Base-by-base conservation (phyloP, 2,329 filamentous ascomycete species). In the Herpotrichia juniperi region DNA sequence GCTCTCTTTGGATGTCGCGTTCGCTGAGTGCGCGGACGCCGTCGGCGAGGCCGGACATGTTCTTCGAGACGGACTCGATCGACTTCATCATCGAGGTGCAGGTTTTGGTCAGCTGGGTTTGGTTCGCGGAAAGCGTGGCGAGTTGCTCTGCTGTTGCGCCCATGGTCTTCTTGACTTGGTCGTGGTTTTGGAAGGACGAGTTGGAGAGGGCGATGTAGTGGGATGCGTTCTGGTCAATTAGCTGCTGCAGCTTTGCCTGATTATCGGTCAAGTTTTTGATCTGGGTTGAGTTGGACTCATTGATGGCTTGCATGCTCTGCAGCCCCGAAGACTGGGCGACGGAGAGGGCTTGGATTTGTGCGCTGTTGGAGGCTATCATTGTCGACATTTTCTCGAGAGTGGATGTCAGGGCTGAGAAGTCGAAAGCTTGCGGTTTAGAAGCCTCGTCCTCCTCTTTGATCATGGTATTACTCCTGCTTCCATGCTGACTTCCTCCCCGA, bases 201-300 rank as follows among this genome's bases (percentile, higher is more conserved):
- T 73, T 73, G 0, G 69, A 66, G 1, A 73, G 61, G 5, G 69
- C 69, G 17, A 73, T 67, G 49, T 72, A 70, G 53, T 73, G 69
- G 0, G 67, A 65, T 6, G 69, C 67, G 17, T 73, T 73, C 43
- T 71, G 59, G 30, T 63, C 64, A 22, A 72, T 60, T 2, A 72
- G 57, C 0, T 54, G 24, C 42, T 72, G 68, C 1, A 73, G 58
- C 35, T 64, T 69, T 5, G 62, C 55, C 48, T 72, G 69, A 9
- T 61, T 58, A 30, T 68, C 67, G 2, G 68, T 62, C 1, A 73
- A 64, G 2, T 59, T 59, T 50, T 71, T 73, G 49, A 73, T 72
- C 48, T 73, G 70, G 4, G 64, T 63, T 17, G 58, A 59, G 46
- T 68, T 72, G 6, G 68, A 64, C 42, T 73, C 69, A 43, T 71